Base-by-base conservation (phyloP, 306 rosid species). In the Rosa chinensis region DNA sequence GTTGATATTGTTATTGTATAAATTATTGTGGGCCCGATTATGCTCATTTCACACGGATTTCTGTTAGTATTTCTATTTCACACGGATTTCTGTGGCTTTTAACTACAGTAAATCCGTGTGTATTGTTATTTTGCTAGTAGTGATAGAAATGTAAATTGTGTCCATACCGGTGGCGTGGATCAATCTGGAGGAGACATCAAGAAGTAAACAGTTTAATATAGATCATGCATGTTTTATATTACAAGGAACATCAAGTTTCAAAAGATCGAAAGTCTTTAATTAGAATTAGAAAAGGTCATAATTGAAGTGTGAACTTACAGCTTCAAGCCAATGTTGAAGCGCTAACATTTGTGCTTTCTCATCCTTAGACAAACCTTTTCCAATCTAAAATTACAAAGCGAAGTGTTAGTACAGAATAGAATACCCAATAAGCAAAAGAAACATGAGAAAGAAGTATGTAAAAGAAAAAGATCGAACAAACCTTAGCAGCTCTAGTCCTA, bases 241-340 rank as follows among this genome's bases (percentile, higher is more conserved):
- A 39, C 14, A 48, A 71, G 35, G 40, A 48, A 14, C 39, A 17
- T 3, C 8, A 39, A n/a, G 8, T 37, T 68, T 10, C 17, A 10
- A n/a, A 1, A n/a, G 25, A 21, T 32, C 37, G 3, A 32, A 32
- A 44, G 44, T 16, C 13, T 37, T 14, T n/a, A 28, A 28, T 28
- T 28, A 20, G 40, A 3, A 1, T 44, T 49, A 72, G 8, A 44
- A 52, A 20, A 17, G 56, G 42, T 21, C 40, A 77, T 55, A 25
- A 20, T 68, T 11, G 20, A 77, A 35, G 58, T 20, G 35, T 44
- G 32, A 0, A 74, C 93, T 87, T 83, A 92, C 95, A 77, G 95
- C 93, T 85, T 95, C 99, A 64, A 95, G 99, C 99, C 99, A 95
- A 80, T 95, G 99, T 76, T 89, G 97, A 10, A 91, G 94, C 75